Percentiles rank a stretch among this genome's conserved stretches.
These are phyloP conservation scores for Arthrobotrys sinensis DNA, from an alignment of 2,329 filamentous ascomycete genomes.

Conservation along the genomic window DNA sequence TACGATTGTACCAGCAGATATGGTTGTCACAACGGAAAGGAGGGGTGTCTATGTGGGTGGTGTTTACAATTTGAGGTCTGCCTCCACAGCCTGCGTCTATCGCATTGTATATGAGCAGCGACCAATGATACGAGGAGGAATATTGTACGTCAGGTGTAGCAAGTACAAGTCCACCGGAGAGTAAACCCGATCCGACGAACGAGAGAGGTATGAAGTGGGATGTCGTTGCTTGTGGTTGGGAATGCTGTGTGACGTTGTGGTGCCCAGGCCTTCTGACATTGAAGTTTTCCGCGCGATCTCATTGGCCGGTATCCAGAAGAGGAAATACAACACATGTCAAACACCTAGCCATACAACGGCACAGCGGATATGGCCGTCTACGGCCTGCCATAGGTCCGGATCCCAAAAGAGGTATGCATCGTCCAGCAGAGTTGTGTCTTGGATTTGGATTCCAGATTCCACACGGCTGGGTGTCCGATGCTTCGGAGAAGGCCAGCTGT, in stretches of 20 bases:
- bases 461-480: constrained; percentile 15
- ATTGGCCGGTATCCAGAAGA: constrained; percentile 38
- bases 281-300: constrained; percentile 35
- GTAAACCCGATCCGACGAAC: constrained; percentile 20
- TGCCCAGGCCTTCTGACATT: constrained; percentile 29
- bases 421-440: constrained; percentile 6
- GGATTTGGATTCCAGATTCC: constrained; percentile 1
- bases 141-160: not conserved
- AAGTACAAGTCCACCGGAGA: not conserved
- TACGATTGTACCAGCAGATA: not conserved
- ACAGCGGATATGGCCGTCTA: not conserved
- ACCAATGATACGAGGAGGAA: constrained; percentile 19
- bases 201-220: constrained; percentile 7
- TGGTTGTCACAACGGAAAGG: not conserved
- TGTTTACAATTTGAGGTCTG: constrained; percentile 43
- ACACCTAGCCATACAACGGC: not conserved
- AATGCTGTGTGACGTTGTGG: constrained; percentile 36
- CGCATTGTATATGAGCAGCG: constrained; percentile 42
- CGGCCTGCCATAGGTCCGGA: not conserved
- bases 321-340: constrained; percentile 47
- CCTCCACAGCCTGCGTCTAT: constrained; percentile 36
- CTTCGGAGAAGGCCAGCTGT: not conserved
- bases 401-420: too few relatives aligned
- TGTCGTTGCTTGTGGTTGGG: constrained; percentile 21
- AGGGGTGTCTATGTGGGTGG: not conserved